phyloP scores from a whole-genome alignment of 2,329 filamentous ascomycete genomes.

The Helotiales sp. region DNA sequence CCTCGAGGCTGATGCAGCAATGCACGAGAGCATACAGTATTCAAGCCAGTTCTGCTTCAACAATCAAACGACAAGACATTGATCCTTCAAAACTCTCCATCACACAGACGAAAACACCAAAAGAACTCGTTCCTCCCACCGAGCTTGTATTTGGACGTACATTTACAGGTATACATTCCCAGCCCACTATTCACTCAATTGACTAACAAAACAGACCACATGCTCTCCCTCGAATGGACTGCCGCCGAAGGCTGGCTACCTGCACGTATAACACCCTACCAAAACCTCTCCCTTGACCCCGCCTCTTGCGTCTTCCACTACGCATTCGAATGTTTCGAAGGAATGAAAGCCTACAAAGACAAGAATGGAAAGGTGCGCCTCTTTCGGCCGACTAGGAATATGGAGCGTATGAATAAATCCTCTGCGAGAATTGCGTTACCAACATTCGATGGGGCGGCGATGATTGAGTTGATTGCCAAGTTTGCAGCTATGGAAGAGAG shows the following conservation, averaged over 20 bases:
- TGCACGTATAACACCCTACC: slow-evolving; percentile 86
- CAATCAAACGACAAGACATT: slow-evolving; percentile 60
- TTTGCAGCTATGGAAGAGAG: slow-evolving; percentile 80
- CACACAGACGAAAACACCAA: slow-evolving; percentile 73
- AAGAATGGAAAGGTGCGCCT: slow-evolving; percentile 74
- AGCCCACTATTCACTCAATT: neutral
- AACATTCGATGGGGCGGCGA: slow-evolving; percentile 70
- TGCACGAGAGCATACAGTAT: slow-evolving; percentile 51
- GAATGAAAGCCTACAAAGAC: slow-evolving; percentile 99
- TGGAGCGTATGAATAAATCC: slow-evolving; percentile 91
- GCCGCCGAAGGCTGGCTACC: slow-evolving; percentile 71
- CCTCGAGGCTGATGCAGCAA: slow-evolving; percentile 36
- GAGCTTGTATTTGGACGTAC: slow-evolving; percentile 86
- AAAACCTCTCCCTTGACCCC: slow-evolving; percentile 94
- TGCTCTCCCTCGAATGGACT: slow-evolving; percentile 95
- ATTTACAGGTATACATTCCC: slow-evolving; percentile 71
- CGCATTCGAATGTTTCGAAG: slow-evolving; percentile 96
- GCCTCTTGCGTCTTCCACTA: slow-evolving; percentile 98
- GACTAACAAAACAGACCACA: slow-evolving; percentile 69
- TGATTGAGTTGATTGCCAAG: slow-evolving; percentile 80
- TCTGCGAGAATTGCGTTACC: slow-evolving; percentile 89
- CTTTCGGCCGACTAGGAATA: slow-evolving; percentile 95
- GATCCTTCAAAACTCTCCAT: slow-evolving; percentile 77
- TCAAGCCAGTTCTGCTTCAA: slow-evolving; percentile 36
- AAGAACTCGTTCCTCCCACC: slow-evolving; percentile 70